A percentile compares a stretch with the other conserved stretches of the same genome.
These are phyloP conservation scores for Lentinula edodes DNA, from an alignment of 768 basidiomycete genomes.

Conservation along the genomic window DNA sequence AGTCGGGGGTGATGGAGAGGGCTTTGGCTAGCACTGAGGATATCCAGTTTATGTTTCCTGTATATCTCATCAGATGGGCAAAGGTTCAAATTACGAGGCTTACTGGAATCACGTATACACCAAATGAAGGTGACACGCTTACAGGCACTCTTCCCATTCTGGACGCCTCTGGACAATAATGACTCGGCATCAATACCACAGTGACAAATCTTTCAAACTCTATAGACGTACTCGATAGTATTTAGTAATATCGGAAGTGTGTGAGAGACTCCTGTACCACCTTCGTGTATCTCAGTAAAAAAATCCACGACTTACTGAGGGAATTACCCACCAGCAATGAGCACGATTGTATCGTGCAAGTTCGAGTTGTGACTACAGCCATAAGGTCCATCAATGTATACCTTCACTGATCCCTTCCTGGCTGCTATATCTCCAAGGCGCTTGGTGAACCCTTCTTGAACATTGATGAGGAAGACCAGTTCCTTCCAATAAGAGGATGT, in stretches of 20 bases:
- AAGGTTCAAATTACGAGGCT: not conserved
- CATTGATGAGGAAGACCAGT: constrained; percentile 48
- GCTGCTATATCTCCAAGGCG: constrained; percentile 27
- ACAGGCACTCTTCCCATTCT: constrained; percentile 17
- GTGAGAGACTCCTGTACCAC: constrained; percentile 41
- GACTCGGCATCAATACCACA: not conserved
- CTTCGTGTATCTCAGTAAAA: constrained; percentile 15
- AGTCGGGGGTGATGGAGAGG: constrained; percentile 17
- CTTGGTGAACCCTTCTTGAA: constrained; percentile 47
- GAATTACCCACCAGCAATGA: constrained; percentile 35
- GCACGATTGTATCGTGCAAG: constrained; percentile 34
- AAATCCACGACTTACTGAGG: no score
- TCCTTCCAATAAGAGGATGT: constrained; percentile 26
- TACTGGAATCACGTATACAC: constrained; percentile 32
- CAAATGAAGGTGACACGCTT: constrained; percentile 33
- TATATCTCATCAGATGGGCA: not conserved
- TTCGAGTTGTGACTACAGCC: constrained; percentile 32
- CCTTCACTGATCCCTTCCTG: constrained; percentile 25
- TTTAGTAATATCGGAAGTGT: constrained; percentile 35
- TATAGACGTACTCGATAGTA: constrained; percentile 28
- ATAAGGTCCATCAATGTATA: constrained; percentile 52
- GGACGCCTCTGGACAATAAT: constrained; percentile 7
- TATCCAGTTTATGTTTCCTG: constrained; percentile 25
- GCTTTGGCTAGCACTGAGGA: constrained; percentile 17
- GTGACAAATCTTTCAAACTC: not conserved